phyloP scores from a whole-genome alignment of 805 yeast genomes.

The Maudiozyma pseudohumilis region DNA sequence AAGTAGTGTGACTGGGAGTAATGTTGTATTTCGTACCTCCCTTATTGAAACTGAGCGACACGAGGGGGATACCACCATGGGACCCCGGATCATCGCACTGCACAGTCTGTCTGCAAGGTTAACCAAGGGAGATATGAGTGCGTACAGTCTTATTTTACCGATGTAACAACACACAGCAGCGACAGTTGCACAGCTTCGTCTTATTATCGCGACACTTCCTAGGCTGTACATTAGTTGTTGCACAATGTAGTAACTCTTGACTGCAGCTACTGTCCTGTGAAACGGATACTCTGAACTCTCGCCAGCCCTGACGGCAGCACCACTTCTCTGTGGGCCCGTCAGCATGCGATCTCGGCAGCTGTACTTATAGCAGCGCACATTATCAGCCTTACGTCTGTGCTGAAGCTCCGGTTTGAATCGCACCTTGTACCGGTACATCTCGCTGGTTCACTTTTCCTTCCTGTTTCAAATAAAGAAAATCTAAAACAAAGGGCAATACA shows the following conservation, averaged over 20 bases:
- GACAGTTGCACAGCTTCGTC: not conserved
- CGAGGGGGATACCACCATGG: not conserved
- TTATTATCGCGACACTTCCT: not conserved
- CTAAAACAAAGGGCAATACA: not conserved
- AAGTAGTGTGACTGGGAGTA: not conserved
- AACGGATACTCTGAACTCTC: not conserved
- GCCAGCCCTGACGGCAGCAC: not conserved
- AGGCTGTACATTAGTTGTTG: not conserved
- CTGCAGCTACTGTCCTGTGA: not conserved
- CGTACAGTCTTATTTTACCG: not conserved
- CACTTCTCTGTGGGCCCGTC: not conserved
- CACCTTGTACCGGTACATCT: slow-evolving; percentile 1
- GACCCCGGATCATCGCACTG: not conserved
- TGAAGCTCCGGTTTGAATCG: slow-evolving; percentile 2
- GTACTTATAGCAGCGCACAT: not conserved
- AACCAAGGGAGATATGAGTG: not conserved
- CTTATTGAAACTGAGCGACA: not conserved
- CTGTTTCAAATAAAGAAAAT: no score
- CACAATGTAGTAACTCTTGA: not conserved
- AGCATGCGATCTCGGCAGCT: not conserved
- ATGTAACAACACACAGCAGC: not conserved
- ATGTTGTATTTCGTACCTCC: not conserved
- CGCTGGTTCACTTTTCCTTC: not conserved
- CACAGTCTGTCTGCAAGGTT: not conserved
- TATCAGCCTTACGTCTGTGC: not conserved